Base-by-base conservation (phyloP, 2,329 filamentous ascomycete species). In the Aspergillus sojae region DNA sequence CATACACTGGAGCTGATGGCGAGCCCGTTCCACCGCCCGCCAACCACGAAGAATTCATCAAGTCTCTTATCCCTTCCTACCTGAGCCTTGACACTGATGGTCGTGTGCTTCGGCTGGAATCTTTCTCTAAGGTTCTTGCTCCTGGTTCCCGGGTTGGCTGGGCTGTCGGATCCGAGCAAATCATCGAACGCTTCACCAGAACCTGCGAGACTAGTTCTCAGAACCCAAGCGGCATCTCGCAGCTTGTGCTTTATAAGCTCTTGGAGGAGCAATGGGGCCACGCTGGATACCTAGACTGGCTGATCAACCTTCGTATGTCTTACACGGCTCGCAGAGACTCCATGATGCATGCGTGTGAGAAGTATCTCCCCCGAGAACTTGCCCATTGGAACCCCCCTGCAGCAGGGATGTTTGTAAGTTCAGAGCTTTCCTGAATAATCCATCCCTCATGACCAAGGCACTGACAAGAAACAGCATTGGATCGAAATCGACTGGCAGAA, bases 211-310 rank as follows among this genome's bases (percentile, higher is more conserved):
- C 90, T 26, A 90, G 89, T 45, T 93, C 89, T 53, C 95, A 99
- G 75, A 93, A 92, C 21, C 93, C 95, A 0, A 89, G 88, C 62
- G 95, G 95, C 50, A 86, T 97, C 72, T 89, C 91, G 0, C 94
- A 98, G 80, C 82, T 95, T 26, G 83, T 94, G 10, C 81, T 98
- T 60, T 94, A 91, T 82, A 96, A 96, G 80, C 83, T 99, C 26
- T 84, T 99, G 2, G 95, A 99, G 68, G 93, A 97, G 78, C 88
- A 89, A 57, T 99, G 95, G 95, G 95, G 94, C 28, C 95, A 99
- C 73, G 85, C 87, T 48, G 94, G 94, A 1, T 99, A 96, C 74
- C 79, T 99, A 28, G 85, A 90, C 72, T 99, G 95, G 95, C 81
- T 99, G 67, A 91, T 95, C 75, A 86, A 92, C 75, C 81, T 98